Conservation (phyloP, 2,329 filamentous ascomycete genomes). For the Penicillium italicum region DNA sequence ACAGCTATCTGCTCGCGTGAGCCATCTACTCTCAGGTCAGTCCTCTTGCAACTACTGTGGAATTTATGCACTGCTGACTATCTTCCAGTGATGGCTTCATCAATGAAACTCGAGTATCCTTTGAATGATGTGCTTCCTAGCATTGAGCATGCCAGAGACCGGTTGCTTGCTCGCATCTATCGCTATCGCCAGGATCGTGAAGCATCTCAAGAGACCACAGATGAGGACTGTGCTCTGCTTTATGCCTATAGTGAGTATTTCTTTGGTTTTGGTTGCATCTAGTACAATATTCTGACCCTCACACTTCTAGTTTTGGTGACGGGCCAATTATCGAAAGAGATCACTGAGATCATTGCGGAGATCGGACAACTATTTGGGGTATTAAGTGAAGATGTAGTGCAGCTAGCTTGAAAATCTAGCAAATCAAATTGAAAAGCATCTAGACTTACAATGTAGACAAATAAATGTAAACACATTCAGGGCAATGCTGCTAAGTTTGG, state of each 20-base stretch:
- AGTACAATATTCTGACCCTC: constrained; percentile 2
- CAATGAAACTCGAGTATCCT: constrained; percentile 90
- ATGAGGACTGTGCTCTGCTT: constrained; percentile 77
- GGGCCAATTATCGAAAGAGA: constrained; percentile 56
- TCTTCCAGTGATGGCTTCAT: constrained; percentile 79
- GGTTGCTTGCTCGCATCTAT: constrained; percentile 81
- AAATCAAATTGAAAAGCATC: not conserved
- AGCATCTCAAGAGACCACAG: constrained; percentile 43
- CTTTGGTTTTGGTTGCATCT: not conserved
- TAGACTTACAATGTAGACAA: not conserved
- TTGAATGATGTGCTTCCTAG: constrained; percentile 84
- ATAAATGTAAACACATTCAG: constrained; percentile 29
- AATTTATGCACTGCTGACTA: constrained; percentile 4
- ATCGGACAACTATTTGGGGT: constrained; percentile 60
- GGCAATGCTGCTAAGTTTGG: constrained; percentile 8
- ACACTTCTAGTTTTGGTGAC: constrained; percentile 55
- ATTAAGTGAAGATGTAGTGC: constrained; percentile 59
- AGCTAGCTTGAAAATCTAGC: constrained; percentile 45
- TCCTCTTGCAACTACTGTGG: not conserved
- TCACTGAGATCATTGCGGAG: constrained; percentile 52
- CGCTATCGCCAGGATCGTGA: constrained; percentile 72
- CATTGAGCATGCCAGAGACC: constrained; percentile 74
- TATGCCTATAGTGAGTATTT: constrained; percentile 74
- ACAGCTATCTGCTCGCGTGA: constrained; percentile 81
- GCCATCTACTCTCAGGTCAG: constrained; percentile 69